Evolutionary conservation across 495 filamentous ascomycete species (phyloP).

Genomic region (Apodospora peruviana): DNA sequence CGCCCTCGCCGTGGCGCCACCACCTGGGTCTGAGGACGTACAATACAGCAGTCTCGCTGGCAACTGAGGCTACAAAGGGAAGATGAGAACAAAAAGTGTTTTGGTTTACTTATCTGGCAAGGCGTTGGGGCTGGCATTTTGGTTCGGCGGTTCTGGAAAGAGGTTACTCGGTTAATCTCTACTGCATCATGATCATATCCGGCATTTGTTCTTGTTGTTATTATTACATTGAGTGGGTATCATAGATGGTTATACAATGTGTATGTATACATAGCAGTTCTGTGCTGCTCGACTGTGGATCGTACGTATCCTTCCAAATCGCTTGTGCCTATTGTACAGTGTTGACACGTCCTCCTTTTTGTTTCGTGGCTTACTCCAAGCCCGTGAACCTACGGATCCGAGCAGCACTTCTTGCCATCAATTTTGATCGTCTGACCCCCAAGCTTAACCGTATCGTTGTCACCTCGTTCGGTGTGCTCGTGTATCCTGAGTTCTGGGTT

Average conservation of each 20-base stretch:
- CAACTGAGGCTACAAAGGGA: constrained; percentile 43
- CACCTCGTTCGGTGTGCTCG: constrained; percentile 81
- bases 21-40: constrained; percentile 75
- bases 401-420: constrained; percentile 41
- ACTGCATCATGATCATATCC: constrained; percentile 4
- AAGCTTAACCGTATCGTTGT: constrained; percentile 81
- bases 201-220: constrained; percentile 11
- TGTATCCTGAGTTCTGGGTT: constrained; percentile 75
- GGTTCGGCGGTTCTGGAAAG: constrained; percentile 20
- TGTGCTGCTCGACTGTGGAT: constrained; percentile 10
- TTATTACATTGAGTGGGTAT: constrained; percentile 28
- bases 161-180: constrained; percentile 13
- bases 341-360: no score
- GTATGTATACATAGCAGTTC: constrained; percentile 19
- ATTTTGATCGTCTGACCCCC: constrained; percentile 36
- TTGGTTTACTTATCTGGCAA: constrained; percentile 36
- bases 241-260: constrained; percentile 26
- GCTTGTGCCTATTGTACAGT: not conserved
- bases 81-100: constrained; percentile 21
- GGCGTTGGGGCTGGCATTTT: constrained; percentile 32
- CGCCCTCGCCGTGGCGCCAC: constrained; percentile 59
- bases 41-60: constrained; percentile 83
- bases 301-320: constrained; percentile 2
- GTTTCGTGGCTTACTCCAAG: no score
- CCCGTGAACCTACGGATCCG: no score